phyloP scores from a whole-genome alignment of 345 rosid species.

The Melaleuca alternifolia region DNA sequence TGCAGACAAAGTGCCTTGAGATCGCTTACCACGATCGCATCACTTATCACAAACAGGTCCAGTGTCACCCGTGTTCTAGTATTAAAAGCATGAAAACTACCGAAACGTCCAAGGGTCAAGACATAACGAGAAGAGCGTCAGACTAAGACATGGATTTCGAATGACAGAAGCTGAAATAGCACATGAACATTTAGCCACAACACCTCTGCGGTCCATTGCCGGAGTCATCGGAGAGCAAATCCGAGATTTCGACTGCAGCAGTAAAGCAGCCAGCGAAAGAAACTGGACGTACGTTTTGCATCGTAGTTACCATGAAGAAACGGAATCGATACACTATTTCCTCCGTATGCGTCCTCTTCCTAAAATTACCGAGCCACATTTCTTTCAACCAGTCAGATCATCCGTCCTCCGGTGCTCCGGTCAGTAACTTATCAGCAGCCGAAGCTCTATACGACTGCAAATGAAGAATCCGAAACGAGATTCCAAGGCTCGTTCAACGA shows the following conservation, averaged over 20 bases:
- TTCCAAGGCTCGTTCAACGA: neutral
- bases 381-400: neutral
- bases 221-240: neutral
- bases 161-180: neutral
- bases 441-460: neutral
- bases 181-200: neutral
- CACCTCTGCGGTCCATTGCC: neutral
- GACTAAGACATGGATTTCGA: neutral
- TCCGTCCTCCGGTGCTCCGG: neutral
- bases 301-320: neutral
- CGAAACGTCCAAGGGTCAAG: neutral
- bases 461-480: neutral
- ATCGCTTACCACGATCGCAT: neutral
- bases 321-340: neutral
- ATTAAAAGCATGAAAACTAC: neutral
- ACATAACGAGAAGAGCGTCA: neutral
- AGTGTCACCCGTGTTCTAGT: neutral
- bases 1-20: neutral
- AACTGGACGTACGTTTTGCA: neutral
- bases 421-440: neutral
- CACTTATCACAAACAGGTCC: neutral
- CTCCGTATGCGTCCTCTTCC: neutral
- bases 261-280: neutral
- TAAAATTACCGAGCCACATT: neutral
- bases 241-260: neutral